Base-by-base conservation (phyloP, 805 yeast genomes). In the Barnettozyma botsteinii region DNA sequence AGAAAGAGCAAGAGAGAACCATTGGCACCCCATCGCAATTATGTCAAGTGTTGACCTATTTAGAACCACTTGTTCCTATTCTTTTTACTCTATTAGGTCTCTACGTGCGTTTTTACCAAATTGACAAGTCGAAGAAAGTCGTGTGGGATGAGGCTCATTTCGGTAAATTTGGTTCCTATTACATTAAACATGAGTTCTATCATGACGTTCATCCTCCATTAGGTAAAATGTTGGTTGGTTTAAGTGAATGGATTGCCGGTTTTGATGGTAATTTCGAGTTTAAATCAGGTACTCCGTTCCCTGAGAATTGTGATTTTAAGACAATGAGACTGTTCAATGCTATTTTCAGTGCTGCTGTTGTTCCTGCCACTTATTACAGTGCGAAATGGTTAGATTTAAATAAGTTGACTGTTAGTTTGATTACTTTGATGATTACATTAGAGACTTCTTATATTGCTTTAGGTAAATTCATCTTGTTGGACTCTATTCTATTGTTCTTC, bases 71-170 rank as follows among this genome's bases (percentile, higher is more conserved):
- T 8, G 24, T 64, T 15, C 77, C 80, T 2, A 21, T 73, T 4
- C 6, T 68, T 1, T 57, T 75, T 34, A 73, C 79, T 0, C 47
- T 53, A 0, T 17, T 73, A 5, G 69, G 85, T 3, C 62, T 73
- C 22, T 74, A 67, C 44, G 72, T 79, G 7, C 70, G 93, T 52
- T 67, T 80, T 46, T 72, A 79, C 52, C 69, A 72, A 35, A 78
- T 85, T 37, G 78, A 74, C 18, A 61, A 64, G 24, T 71, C 78
- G 42, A 60, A 73, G 37, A 70, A 68, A 40, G 91, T 85, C 35
- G 81, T 83, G 8, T 85, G 95, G 95, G 95, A 85, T 65, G 95
- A 85, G 60, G 93, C 94, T 6, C 95, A 85, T 67, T 85, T 85
- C 59, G 95, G 93, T 31, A 83, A 82, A 58, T 85, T 85, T 58